A percentile compares a stretch with the other conserved stretches of the same genome.
phyloP scores from a whole-genome alignment of 257 asterid species.

The Ilex aquifolium region DNA sequence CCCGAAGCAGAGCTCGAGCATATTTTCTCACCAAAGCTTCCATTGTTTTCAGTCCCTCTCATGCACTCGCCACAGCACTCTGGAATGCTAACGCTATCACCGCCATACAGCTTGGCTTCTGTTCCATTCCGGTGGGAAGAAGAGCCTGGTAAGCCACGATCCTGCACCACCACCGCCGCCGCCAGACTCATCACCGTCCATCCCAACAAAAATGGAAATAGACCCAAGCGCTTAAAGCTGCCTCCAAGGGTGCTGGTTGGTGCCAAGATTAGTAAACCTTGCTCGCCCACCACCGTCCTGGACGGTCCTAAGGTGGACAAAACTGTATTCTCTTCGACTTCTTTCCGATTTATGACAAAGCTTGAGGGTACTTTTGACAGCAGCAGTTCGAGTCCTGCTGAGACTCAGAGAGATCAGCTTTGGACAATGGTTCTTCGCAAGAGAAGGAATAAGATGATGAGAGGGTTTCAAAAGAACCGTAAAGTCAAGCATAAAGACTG shows the following conservation, averaged over 20 bases:
- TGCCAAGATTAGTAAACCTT: slow-evolving; percentile 19
- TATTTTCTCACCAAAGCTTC: slow-evolving; percentile 32
- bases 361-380: slow-evolving; percentile 32
- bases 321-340: slow-evolving; percentile 39
- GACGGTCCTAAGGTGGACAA: slow-evolving; percentile 47
- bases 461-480: slow-evolving; percentile 12
- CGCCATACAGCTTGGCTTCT: slow-evolving; percentile 28
- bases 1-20: slow-evolving; percentile 20
- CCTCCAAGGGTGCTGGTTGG: slow-evolving; percentile 44
- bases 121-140: slow-evolving; percentile 85
- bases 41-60: slow-evolving; percentile 21
- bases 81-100: slow-evolving; percentile 44
- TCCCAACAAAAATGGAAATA: slow-evolving; percentile 14
- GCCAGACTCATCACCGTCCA: slow-evolving; percentile 11
- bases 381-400: slow-evolving; percentile 21
- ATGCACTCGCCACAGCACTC: slow-evolving; percentile 43
- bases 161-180: slow-evolving; percentile 19
- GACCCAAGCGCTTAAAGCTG: slow-evolving; percentile 35
- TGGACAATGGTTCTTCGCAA: slow-evolving; percentile 21
- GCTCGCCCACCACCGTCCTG: slow-evolving; percentile 57
- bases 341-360: slow-evolving; percentile 43
- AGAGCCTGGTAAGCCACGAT: slow-evolving; percentile 75
- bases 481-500: slow-evolving; percentile 4
- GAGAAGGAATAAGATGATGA: slow-evolving; percentile 10
- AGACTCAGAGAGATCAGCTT: slow-evolving; percentile 16